These are phyloP conservation scores for Kluyveromyces aestuarii DNA, from an alignment of 805 yeast genomes.

Conservation along the genomic window DNA sequence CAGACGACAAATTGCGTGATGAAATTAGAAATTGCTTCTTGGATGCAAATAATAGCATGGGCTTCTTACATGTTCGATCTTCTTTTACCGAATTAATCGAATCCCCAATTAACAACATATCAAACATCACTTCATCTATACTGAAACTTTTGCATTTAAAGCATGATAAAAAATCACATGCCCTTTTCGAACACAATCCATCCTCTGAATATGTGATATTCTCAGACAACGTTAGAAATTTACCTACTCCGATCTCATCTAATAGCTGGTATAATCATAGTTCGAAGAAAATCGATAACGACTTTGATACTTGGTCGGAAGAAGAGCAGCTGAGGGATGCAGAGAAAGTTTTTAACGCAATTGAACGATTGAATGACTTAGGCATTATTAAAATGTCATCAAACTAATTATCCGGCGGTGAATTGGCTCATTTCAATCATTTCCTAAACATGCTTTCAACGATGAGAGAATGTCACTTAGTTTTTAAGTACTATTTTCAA, in stretches of 20 bases:
- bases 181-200: background rate
- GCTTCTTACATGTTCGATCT: background rate
- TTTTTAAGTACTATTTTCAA: too few species aligned
- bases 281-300: background rate
- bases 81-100: slow-evolving; percentile 1
- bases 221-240: background rate
- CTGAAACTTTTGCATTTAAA: background rate
- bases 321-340: slow-evolving; percentile 7
- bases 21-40: background rate
- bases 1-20: slow-evolving; percentile 1
- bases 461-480: too few species aligned
- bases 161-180: background rate
- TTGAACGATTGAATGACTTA: slow-evolving; percentile 7
- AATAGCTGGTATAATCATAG: background rate
- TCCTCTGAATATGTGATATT: background rate
- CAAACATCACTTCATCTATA: background rate
- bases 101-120: slow-evolving; percentile 1
- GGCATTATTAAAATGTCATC: slow-evolving; percentile 5
- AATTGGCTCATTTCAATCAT: too few species aligned
- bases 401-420: background rate
- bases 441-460: too few species aligned
- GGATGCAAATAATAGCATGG: background rate
- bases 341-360: slow-evolving; percentile 4
- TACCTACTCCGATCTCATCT: background rate
- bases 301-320: slow-evolving; percentile 4